A percentile compares a stretch with the other conserved stretches of the same genome.
These are phyloP conservation scores for Podospora appendiculata DNA, from an alignment of 495 filamentous ascomycete genomes.

Conservation along the genomic window DNA sequence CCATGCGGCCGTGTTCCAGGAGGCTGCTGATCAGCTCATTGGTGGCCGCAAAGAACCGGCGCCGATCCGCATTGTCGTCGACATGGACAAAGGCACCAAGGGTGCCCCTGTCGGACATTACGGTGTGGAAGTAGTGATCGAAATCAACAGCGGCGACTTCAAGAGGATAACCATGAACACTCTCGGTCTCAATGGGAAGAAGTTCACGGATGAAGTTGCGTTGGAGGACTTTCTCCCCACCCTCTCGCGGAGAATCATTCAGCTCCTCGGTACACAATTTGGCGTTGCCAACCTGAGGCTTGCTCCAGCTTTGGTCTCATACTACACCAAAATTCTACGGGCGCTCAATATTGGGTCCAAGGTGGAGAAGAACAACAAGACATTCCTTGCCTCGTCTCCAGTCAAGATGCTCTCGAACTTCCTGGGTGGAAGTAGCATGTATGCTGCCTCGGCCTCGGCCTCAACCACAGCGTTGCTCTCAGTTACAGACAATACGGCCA, in stretches of 20 bases:
- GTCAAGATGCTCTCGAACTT: conserved; percentile 87
- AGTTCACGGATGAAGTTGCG: conserved; percentile 60
- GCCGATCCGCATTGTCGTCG: conserved; percentile 52
- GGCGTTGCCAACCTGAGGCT: conserved; percentile 60
- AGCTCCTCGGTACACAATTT: conserved; percentile 61
- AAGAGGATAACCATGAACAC: conserved; percentile 44
- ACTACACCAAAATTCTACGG: conserved; percentile 66
- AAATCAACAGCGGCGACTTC: conserved; percentile 37
- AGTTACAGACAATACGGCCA: conserved; percentile 2
- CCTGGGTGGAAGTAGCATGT: conserved; percentile 46
- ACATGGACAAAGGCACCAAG: conserved; percentile 50
- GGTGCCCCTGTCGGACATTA: conserved; percentile 55
- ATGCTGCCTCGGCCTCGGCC: conserved; percentile 11
- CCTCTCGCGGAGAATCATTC: conserved; percentile 45
- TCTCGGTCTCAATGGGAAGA: conserved; percentile 54
- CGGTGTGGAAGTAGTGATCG: conserved; percentile 57
- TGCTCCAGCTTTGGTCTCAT: conserved; percentile 54
- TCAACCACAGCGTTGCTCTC: conserved; percentile 2
- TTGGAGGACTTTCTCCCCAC: conserved; percentile 59
- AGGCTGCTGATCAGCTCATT: conserved; percentile 43
- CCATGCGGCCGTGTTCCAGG: conserved; percentile 71
- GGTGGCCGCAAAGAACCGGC: conserved; percentile 52
- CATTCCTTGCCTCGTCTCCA: conserved; percentile 70
- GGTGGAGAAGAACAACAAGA: conserved; percentile 47
- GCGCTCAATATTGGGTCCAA: conserved; percentile 57